Percentiles rank a stretch among this genome's conserved stretches.
Evolutionary conservation across 225 moss, liverwort and hornwort species (phyloP).

Genomic region (Polytrichum formosum): DNA sequence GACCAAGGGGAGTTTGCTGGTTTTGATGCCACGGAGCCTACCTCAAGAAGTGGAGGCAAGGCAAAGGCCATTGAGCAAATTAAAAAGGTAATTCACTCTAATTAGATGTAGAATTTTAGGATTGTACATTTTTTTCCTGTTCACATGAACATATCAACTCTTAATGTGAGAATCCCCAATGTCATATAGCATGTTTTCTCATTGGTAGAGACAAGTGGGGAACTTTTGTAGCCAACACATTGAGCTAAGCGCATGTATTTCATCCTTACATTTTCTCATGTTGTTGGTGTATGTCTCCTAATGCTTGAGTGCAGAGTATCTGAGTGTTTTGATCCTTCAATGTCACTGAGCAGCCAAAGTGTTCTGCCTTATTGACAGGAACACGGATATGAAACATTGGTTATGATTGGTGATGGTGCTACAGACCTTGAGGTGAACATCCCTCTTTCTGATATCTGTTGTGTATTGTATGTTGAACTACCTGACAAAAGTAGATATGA

Average conservation of each 20-base stretch:
- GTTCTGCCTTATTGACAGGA: constrained; percentile 31
- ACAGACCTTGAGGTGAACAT: constrained; percentile 81
- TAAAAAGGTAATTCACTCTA: constrained; percentile 41
- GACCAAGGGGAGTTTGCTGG: constrained; percentile 68
- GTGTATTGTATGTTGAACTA: no score
- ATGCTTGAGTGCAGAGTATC: no score
- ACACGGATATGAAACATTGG: constrained; percentile 69
- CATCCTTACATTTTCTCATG: no score
- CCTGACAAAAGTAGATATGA: no score
- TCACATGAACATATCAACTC: no score
- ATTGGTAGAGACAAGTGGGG: no score
- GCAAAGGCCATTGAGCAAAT: constrained; percentile 70
- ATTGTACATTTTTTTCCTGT: not conserved
- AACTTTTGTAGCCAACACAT: no score
- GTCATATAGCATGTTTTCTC: no score
- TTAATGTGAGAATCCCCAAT: no score
- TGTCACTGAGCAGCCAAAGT: constrained; percentile 1
- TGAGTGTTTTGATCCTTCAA: not conserved
- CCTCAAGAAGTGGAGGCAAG: constrained; percentile 88
- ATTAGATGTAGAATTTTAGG: no score
- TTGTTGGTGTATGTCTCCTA: no score
- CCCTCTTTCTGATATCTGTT: not conserved
- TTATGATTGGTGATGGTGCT: constrained; percentile 91
- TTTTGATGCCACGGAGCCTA: constrained; percentile 69
- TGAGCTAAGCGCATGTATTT: no score